A percentile compares a stretch with the other conserved stretches of the same genome.
These are phyloP conservation scores for Leishmania braziliensis DNA, from an alignment of 208 protist species.

Conservation along the genomic window DNA sequence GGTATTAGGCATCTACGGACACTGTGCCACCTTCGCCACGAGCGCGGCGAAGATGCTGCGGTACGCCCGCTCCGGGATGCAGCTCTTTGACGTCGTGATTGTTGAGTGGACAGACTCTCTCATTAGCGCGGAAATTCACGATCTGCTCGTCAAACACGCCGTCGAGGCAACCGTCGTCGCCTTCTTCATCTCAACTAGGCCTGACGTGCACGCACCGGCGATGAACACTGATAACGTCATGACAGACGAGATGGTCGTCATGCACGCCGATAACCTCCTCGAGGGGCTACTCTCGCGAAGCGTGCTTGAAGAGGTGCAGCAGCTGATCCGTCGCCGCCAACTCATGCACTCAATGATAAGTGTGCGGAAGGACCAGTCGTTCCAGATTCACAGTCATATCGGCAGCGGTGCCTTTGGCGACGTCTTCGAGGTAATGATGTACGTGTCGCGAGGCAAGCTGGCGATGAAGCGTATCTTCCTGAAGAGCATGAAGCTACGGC, in stretches of 20 bases:
- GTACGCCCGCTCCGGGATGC: conserved; percentile 47
- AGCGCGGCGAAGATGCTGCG: conserved; percentile 48
- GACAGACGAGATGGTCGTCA: conserved; percentile 27
- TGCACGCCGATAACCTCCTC: conserved; percentile 32
- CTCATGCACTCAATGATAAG: conserved; percentile 58
- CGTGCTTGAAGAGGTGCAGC: conserved; percentile 41
- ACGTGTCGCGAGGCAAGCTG: conserved; percentile 64
- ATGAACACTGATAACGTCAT: conserved; percentile 35
- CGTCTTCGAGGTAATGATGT: conserved; percentile 78
- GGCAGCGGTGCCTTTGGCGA: conserved; percentile 78
- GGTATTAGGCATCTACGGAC: conserved; percentile 47
- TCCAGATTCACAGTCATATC: conserved; percentile 67
- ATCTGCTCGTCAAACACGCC: conserved; percentile 33
- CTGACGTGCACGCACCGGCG: conserved; percentile 27
- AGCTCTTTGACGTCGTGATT: conserved; percentile 64
- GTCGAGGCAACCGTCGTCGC: conserved; percentile 48
- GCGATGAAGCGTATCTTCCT: conserved; percentile 86
- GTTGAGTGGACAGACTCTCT: conserved; percentile 62
- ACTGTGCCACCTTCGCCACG: conserved; percentile 57
- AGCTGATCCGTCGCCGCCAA: conserved; percentile 45
- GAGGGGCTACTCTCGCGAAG: conserved; percentile 32
- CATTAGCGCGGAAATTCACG: conserved; percentile 47
- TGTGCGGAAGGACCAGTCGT: conserved; percentile 43
- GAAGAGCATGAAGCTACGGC: conserved; percentile 47
- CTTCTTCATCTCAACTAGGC: conserved; percentile 45